Percentiles rank a stretch among this genome's conserved stretches.
These are phyloP conservation scores for Trichoderma sp. DNA, from an alignment of 2,329 filamentous ascomycete species.

Conservation along the genomic window DNA sequence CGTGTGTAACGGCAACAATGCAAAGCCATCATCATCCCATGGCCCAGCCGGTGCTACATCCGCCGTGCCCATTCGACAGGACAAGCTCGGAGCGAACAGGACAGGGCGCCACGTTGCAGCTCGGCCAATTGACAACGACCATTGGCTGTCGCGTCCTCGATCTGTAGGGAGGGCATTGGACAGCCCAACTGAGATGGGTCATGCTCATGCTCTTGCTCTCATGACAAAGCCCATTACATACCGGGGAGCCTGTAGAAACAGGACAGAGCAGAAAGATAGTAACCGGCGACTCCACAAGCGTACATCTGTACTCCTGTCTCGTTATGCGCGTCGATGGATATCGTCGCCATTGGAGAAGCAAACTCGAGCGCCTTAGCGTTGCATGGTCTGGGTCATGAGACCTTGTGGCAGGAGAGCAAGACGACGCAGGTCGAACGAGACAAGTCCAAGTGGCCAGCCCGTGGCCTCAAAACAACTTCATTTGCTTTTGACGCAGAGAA, in stretches of 20 bases:
- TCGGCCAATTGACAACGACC: conserved; percentile 28
- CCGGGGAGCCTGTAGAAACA: no score
- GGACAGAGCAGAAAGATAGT: no score
- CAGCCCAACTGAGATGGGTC: conserved; percentile 26
- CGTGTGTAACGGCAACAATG: conserved; percentile 1
- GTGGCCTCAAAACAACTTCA: not conserved
- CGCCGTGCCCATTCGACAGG: conserved; percentile 10
- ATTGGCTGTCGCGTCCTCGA: conserved; percentile 19
- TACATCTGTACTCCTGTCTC: conserved; percentile 18
- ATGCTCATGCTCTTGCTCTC: conserved; percentile 8
- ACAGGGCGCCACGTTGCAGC: conserved; percentile 31
- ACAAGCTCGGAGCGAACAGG: conserved; percentile 20
- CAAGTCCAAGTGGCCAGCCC: not conserved
- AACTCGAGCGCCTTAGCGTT: conserved; percentile 36
- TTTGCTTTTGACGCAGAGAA: not conserved
- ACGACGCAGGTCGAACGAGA: conserved; percentile 2
- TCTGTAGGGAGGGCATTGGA: conserved; percentile 25
- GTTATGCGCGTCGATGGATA: conserved; percentile 25
- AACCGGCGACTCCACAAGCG: conserved; percentile 10
- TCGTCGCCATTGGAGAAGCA: conserved; percentile 24
- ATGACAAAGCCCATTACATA: conserved; percentile 18
- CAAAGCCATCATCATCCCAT: not conserved
- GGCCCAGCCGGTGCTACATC: conserved; percentile 21
- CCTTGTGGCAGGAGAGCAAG: conserved; percentile 27
- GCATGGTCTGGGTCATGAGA: conserved; percentile 39